Evolutionary conservation across 371 early-diverging fungal species (phyloP), one percentile per base, ranked within the genome.

Genomic region (Rhizomucor pusillus): DNA sequence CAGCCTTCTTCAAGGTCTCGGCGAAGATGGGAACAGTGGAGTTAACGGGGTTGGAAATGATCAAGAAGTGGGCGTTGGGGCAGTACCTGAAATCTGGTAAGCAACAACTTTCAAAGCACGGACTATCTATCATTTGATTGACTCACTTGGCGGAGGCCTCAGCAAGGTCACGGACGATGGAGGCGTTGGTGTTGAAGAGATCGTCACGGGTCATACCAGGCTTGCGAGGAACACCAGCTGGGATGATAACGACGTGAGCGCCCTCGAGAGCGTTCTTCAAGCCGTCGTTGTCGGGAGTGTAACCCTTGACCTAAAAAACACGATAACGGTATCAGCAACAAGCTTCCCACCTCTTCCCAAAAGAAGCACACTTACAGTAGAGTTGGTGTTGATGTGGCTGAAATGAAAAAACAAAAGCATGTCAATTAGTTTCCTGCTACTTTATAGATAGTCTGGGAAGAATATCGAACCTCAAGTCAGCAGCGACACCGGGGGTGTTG

Each of bases 1-100:
- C 91, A 66, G 83, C 83, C 80, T 89, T 86, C 88, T 97, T 97
- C 79, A 96, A 85, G 58, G 91, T 92, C 84, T 99, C 98, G 56
- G 95, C 90, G 60, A 93, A 92, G 70, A 99, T 98, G 60, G 99
- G 98, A 54, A 99, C 97, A 56, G 98, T 99, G 40, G 98, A 98
- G 92, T 99, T 99, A 74, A 99, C 99, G 45, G 99, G 99, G 92
- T 99, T 99, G 73, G 98, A 92, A 80, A 99, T 99, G 81, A 99
- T 87, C 50, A 89, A 80, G 74, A 97, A 70, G 85, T 90, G 88
- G 65, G 99, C 99, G 72, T 94, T 86, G 71, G 99, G 99, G 80
- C 91, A 93, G 87, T 86, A 61, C 74, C 90, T 90, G 56, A 13
- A 46, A 41, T 5, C 1, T 3, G 20, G 11, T 19, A 41, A 14